phyloP scores from a whole-genome alignment of 2,329 filamentous ascomycete genomes.

The Colletotrichum brevisporum region DNA sequence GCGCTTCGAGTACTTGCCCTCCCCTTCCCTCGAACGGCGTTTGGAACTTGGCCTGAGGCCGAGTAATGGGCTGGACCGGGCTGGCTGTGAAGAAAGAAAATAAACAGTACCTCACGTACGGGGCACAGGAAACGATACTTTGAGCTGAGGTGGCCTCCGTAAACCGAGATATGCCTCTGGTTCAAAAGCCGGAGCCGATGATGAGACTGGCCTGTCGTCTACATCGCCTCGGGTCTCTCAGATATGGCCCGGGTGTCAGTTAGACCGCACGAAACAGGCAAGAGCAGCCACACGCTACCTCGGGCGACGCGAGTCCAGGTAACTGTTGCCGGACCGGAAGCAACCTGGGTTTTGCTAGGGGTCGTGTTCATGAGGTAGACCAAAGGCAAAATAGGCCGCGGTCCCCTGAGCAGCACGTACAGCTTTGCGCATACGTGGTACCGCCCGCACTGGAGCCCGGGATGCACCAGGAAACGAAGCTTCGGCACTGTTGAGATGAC shows the following conservation, averaged over 20 bases:
- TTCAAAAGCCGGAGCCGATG: slow-evolving; percentile 21
- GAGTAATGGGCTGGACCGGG: slow-evolving; percentile 7
- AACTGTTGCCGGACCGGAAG: slow-evolving; percentile 18
- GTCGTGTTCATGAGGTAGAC: slow-evolving; percentile 15
- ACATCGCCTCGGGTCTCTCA: slow-evolving; percentile 9
- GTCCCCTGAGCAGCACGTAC: not conserved
- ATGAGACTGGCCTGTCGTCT: slow-evolving; percentile 21
- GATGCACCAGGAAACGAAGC: slow-evolving; percentile 2
- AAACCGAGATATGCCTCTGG: slow-evolving; percentile 15
- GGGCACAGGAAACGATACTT: not conserved
- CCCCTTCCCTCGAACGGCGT: not conserved
- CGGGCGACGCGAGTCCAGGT: not conserved
- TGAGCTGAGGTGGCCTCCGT: slow-evolving; percentile 4
- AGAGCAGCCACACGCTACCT: slow-evolving; percentile 9
- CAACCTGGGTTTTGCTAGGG: slow-evolving; percentile 18
- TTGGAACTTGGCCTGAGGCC: not conserved
- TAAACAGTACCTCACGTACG: no score
- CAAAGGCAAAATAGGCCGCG: slow-evolving; percentile 1
- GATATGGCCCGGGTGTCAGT: not conserved
- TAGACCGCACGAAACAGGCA: slow-evolving; percentile 4
- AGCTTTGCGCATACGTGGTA: no score
- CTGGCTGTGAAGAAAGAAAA: slow-evolving; percentile 11
- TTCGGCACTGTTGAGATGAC: slow-evolving; percentile 24
- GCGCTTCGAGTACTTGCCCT: not conserved
- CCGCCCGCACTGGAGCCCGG: no score